Base-by-base conservation (phyloP, 768 basidiomycete species). In the Coprinopsis sp. region DNA sequence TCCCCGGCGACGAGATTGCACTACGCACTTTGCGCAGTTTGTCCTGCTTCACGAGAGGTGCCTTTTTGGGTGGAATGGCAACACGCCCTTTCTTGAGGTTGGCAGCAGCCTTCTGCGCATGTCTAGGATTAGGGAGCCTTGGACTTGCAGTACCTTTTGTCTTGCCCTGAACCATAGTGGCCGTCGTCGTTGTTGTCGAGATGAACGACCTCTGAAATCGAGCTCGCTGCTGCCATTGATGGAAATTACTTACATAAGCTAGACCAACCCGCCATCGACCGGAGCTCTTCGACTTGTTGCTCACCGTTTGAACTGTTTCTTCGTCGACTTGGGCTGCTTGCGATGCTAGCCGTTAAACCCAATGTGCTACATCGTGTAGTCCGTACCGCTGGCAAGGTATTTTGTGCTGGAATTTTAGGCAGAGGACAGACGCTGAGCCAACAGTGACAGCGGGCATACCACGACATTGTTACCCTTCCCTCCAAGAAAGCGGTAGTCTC, bases 11-110 rank as follows among this genome's bases (percentile, higher is more conserved):
- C 21, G 21, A 41, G 41, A 18, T 23, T 25, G n/a, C 24, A 2
- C 18, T 38, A 60, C 62, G 25, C 30, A 90, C 92, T 72, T 88
- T 83, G 59, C 87, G 81, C 73, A 89, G 71, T n/a, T 80, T 65
- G 6, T 83, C 84, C 57, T 84, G 80, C 58, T 88, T 85, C 50
- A 94, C 75, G 27, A 84, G 70, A 10, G 66, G 64, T 3, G 78
- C 66, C 63, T 92, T 91, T 67, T 94, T 96, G 25, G 92, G 92
- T 25, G 92, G 77, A 46, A 89, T 79, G 30, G 78, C 69, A 34
- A 84, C 77, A 54, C 76, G 78, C 6, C 92, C 92, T 60, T 93
- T 94, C 70, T 87, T 92, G 16, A 78, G 69, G 25, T 78, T 78
- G 1, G 85, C 77, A 1, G 81, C 80, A 3, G 83, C 79, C 60